A percentile compares a stretch with the other conserved stretches of the same genome.
Conservation (phyloP, 345 rosid species). For the Citrus reticulata region DNA sequence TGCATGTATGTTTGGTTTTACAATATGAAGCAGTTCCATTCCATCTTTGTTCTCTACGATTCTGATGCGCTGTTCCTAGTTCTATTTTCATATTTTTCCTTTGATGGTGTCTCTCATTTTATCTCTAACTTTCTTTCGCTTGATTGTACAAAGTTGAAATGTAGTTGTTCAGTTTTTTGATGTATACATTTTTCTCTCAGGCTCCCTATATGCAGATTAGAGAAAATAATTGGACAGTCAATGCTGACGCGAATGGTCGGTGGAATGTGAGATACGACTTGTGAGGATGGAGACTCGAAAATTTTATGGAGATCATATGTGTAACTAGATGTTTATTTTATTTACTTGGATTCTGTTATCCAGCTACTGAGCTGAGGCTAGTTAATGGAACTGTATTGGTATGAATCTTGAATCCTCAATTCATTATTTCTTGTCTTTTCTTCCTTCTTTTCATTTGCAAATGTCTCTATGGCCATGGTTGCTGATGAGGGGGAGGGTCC, state of each 20-base stretch:
- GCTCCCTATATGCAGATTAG: constrained; percentile 80
- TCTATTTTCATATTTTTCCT: neutral
- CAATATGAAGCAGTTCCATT: neutral
- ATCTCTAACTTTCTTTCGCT: neutral
- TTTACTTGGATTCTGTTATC: constrained; percentile 7
- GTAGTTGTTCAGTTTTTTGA: neutral
- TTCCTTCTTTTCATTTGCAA: neutral
- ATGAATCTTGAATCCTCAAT: neutral
- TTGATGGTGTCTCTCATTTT: neutral
- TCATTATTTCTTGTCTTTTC: no score
- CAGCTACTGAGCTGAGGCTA: neutral
- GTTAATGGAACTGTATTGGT: neutral
- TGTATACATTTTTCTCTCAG: constrained; percentile 29
- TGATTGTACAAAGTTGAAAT: neutral
- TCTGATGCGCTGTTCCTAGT: neutral
- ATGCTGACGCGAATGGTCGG: constrained; percentile 71
- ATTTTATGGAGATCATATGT: constrained; percentile 12
- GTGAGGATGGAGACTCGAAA: constrained; percentile 21
- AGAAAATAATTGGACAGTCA: constrained; percentile 90
- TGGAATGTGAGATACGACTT: constrained; percentile 81
- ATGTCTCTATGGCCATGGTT: neutral
- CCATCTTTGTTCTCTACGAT: neutral
- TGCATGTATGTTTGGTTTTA: neutral
- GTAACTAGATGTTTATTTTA: neutral
- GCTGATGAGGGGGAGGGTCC: neutral